Evolutionary conservation across 306 rosid genomes (phyloP), one percentile per base, ranked within the genome.

Genomic region (Vachellia collinsii): DNA sequence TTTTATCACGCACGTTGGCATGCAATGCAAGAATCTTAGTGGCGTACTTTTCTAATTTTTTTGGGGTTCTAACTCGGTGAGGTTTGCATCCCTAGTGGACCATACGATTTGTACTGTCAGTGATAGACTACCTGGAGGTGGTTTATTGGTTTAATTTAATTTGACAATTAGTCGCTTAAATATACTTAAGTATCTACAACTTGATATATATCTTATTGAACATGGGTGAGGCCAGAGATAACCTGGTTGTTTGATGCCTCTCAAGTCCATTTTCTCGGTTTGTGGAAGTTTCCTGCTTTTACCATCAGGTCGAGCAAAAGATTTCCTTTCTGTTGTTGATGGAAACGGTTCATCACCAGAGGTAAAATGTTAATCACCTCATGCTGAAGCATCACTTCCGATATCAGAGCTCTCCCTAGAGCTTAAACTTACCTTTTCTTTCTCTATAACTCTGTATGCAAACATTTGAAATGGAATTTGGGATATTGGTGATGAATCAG

Each of bases 391-490:
- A 25, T 93, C 97, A 22, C 96, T 91, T 83, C 89, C 96, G 34
- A 94, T 89, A 83, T 91, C 99, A 7, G 97, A 91, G 66, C 77
- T 87, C 6, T 95, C 98, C 84, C 81, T 91, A 19, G 56, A 22
- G 78, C 67, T 12, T 11, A 80, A 3, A 44, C 39, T 67, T 41
- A 46, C 54, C 82, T 79, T 93, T 81, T 89, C 90, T 36, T 80
- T 84, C 81, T 93, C 99, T 3, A 72, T 75, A 69, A 87, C 82
- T 79, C 87, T 83, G 69, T 88, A 95, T 38, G 88, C 87, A 85
- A 91, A 88, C 92, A 93, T 91, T 79, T 95, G 96, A 86, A 90
- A 93, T 74, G 99, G 98, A 77, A 91, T 86, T 72, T 83, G 89
- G 8, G 88, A 82, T 71, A 91, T 46, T 3, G 88, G 20, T 59